Evolutionary conservation across 129 eudicot genomes (phyloP), one percentile per base, ranked within the genome.

Genomic region (Lonicera japonica): DNA sequence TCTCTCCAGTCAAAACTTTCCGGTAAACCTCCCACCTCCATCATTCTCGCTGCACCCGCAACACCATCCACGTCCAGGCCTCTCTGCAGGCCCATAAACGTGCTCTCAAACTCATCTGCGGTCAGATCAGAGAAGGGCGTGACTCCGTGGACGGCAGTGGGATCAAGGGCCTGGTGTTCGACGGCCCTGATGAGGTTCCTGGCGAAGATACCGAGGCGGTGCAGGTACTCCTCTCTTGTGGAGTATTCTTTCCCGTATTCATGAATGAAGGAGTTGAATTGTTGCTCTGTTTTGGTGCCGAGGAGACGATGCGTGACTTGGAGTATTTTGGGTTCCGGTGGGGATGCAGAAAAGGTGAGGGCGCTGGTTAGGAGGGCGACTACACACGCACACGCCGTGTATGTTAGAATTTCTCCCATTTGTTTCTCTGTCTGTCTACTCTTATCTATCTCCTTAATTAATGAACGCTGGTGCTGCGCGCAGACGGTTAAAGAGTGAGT

Each of bases 121-220:
- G 89, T 34, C n/a, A 88, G 67, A 64, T 85, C 96, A 12, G 86
- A 85, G 21, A 84, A 85, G 77, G 70, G 87, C 19, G 95, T 91
- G 0, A 91, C 88, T 1, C 97, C 97, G 25, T 91, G 97, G 34
- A 79, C 71, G 11, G 97, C 97, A 58, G 83, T 82, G 14, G 94
- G 97, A 69, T 91, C 97, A 67, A 91, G 61, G 51, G 80, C 73
- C 78, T 91, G 95, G 73, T 91, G 97, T 77, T 87, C 95, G 7
- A 82, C 94, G 0, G 97, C 95, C 80, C 84, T 80, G 23, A 79
- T 21, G 3, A 90, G 54, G 38, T 90, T 90, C 53, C 55, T 67
- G 13, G 75, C 83, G 59, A 91, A 91, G 0, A 87, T 66, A 58
- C 94, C 95, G 24, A 91, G 82, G 69, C 97, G 86, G 78, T 80